Evolutionary conservation across 306 rosid genomes (phyloP), one percentile per base, ranked within the genome.

Genomic region (Trifolium pratense): DNA sequence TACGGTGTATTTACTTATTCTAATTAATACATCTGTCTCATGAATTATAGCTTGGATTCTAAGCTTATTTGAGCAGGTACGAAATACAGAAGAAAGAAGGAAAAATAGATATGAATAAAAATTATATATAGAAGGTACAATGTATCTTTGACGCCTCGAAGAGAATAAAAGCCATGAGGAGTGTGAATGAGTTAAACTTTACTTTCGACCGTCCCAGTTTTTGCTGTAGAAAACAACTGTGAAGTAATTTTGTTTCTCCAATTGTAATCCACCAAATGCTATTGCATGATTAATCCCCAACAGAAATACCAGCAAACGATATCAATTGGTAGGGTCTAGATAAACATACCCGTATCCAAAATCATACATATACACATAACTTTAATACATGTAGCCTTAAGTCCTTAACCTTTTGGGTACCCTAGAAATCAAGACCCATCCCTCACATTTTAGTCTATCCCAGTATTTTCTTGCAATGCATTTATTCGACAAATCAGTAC

Each of bases 1-100:
- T 26, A 26, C 31, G 3, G 4, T 3, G 31, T 26, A 26, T 26
- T 26, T 26, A 26, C 31, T 26, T 26, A 26, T 26, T 26, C 31
- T 26, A 26, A 26, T 26, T 3, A 26, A 26, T 0, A 58, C 15
- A 14, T 13, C 31, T 43, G 25, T 11, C 62, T 21, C 61, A 48
- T 20, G 16, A 21, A 40, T 15, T 43, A 76, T 53, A 31, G 10
- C 40, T 31, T 29, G 20, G 39, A 59, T 59, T 59, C 40, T 29
- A 59, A 29, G 40, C 65, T 14, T 59, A 29, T 59, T 31, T 31
- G 29, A 29, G 21, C 18, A 29, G 3, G 66, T 15, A 15, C 15
- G 21, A 53, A 48, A 68, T 29, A 45, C 13, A 18, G 61, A 69
- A 18, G 61, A 69, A 52, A 69, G 20, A 67, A 48, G 51, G 12